Conservation (phyloP, 805 yeast genomes). For the Suhomyces sp. region DNA sequence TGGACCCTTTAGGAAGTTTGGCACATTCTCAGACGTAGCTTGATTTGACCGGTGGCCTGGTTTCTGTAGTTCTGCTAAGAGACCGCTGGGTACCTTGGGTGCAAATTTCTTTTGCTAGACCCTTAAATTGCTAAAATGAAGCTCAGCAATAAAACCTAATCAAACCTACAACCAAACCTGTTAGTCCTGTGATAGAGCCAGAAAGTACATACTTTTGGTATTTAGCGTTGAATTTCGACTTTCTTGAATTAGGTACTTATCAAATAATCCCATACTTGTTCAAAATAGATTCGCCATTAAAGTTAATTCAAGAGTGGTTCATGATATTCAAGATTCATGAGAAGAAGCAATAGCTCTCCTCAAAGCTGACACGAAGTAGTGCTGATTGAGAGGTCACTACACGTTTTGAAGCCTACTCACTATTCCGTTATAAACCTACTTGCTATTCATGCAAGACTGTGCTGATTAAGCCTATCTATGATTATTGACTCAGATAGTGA, state of each 20-base stretch:
- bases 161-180: no score
- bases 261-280: not conserved
- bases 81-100: not conserved
- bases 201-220: not conserved
- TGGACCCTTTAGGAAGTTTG: not conserved
- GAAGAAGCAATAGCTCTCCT: not conserved
- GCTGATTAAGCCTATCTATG: no score
- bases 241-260: not conserved
- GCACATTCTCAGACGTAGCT: not conserved
- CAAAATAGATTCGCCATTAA: no score
- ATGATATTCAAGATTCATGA: no score
- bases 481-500: no score
- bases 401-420: not conserved
- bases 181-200: not conserved
- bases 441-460: not conserved
- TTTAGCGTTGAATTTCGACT: not conserved
- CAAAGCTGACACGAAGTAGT: no score
- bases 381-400: not conserved
- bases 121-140: not conserved
- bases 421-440: not conserved
- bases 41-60: not conserved
- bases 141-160: not conserved
- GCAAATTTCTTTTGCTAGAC: not conserved
- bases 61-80: not conserved
- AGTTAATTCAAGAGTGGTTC: no score